A percentile compares a stretch with the other conserved stretches of the same genome.
Conservation (phyloP, 23 red algal genomes). For the Gracilaria caudata region DNA sequence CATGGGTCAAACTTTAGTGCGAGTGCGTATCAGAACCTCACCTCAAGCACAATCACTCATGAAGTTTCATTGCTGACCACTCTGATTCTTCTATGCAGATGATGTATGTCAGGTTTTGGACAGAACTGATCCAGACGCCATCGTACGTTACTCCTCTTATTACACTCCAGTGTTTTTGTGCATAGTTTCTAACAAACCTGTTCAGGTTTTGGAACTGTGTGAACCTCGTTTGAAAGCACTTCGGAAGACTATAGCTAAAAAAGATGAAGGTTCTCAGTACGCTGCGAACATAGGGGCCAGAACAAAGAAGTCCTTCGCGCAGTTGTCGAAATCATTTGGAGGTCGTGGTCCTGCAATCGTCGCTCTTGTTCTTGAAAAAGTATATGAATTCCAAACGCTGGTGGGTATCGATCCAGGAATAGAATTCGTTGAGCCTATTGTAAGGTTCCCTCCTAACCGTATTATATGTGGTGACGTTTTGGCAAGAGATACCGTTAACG, state of each 20-base stretch:
- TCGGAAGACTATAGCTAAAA: not conserved
- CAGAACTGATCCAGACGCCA: conserved; percentile 16
- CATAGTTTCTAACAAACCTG: not conserved
- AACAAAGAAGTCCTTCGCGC: conserved; percentile 1
- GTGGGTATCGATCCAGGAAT: conserved; percentile 34
- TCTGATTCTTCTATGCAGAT: not conserved
- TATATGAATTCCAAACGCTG: conserved; percentile 35
- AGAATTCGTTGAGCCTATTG: conserved; percentile 32
- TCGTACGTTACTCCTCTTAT: not conserved
- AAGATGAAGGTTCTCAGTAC: not conserved
- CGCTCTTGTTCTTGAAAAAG: conserved; percentile 28
- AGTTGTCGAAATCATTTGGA: conserved; percentile 16
- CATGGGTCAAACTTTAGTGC: conserved; percentile 52
- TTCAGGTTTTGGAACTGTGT: conserved; percentile 44
- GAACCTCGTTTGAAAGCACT: conserved; percentile 41
- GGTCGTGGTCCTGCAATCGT: conserved; percentile 14
- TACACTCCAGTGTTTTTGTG: not conserved
- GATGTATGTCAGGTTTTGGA: conserved; percentile 28
- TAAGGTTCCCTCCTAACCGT: not conserved
- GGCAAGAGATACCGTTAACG: conserved; percentile 29
- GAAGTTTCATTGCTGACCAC: not conserved
- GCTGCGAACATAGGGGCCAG: not conserved
- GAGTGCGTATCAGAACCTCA: not conserved
- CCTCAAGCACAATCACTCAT: not conserved
- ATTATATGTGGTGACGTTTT: conserved; percentile 35